phyloP scores from a whole-genome alignment of 345 rosid genomes.

The Eucalyptus victrix region DNA sequence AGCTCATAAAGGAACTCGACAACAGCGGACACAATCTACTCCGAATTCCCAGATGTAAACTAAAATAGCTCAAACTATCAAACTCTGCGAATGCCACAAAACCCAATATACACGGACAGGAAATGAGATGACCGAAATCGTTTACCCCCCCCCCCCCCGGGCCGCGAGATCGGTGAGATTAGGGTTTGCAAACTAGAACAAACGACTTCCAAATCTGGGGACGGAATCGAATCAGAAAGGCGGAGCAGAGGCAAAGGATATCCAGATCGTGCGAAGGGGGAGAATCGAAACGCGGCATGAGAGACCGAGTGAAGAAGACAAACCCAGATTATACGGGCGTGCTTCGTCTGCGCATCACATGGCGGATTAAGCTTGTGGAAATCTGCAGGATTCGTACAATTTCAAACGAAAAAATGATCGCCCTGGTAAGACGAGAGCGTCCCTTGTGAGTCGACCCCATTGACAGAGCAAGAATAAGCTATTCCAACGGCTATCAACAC shows the following conservation, averaged over 20 bases:
- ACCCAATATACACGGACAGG: not conserved
- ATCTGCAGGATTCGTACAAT: not conserved
- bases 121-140: not conserved
- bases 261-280: not conserved
- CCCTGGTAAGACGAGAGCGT: not conserved
- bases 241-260: not conserved
- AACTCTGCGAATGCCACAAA: not conserved
- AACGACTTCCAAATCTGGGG: not conserved
- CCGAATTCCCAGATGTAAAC: not conserved
- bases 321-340: not conserved
- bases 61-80: not conserved
- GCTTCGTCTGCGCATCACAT: not conserved
- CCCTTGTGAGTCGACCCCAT: not conserved
- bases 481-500: not conserved
- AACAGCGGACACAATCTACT: not conserved
- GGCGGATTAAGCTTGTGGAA: not conserved
- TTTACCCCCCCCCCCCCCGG: not conserved
- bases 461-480: not conserved
- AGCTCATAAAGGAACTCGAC: not conserved
- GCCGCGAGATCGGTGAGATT: not conserved
- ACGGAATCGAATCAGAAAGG: not conserved
- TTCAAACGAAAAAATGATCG: not conserved
- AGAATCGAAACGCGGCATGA: not conserved
- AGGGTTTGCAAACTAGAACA: not conserved
- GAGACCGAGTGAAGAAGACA: not conserved